Base-by-base conservation (phyloP, 1,139 yeast genomes). In the Protomyces pachydermus region DNA sequence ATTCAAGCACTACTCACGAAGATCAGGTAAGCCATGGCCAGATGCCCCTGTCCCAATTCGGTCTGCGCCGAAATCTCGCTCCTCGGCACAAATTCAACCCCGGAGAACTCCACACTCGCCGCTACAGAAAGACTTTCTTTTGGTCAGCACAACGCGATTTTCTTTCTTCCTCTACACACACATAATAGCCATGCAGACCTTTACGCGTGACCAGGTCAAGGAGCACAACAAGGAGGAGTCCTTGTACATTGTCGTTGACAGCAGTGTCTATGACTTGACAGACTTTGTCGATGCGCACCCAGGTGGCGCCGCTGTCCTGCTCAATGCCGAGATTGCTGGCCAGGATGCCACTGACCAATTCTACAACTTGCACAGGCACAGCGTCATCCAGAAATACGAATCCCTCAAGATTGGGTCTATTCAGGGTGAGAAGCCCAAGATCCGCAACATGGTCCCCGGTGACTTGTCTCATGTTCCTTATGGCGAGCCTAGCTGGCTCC, bases 291-390 rank as follows among this genome's bases (percentile, higher is more conserved):
- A 91, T 72, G 98, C 93, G 79, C 99, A 93, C 78, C 96, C 96
- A 68, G 98, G 98, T 80, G 98, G 98, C 74, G 98, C 91, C 77
- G 98, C 93, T 77, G 97, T 93, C 56, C 82, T 93, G 25, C 42
- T 57, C 18, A 18, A 35, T 70, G 78, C 87, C 65, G 98, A 93
- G 74, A 83, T 85, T 71, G 98, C 93, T 67, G 98, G 98, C 50
- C 37, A 57, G 50, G 61, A 57, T 39, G 61, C 55, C 10, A 57
- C 61, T 34, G 61, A 57, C 38, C 61, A 57, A n/a, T 57, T 57
- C 39, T 57, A 57, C 55, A 57, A 57, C 34, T 48, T 57, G 12
- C 61, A 57, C 28, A 46, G 61, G 34, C 61, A 57, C 42, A 54
- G 55, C 16, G 61, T 57, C 55, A 50, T 57, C 9, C 61, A 57